Evolutionary conservation across 148 eudicot species (phyloP), one percentile per base, ranked within the genome.

Genomic region (Oxyria digyna): DNA sequence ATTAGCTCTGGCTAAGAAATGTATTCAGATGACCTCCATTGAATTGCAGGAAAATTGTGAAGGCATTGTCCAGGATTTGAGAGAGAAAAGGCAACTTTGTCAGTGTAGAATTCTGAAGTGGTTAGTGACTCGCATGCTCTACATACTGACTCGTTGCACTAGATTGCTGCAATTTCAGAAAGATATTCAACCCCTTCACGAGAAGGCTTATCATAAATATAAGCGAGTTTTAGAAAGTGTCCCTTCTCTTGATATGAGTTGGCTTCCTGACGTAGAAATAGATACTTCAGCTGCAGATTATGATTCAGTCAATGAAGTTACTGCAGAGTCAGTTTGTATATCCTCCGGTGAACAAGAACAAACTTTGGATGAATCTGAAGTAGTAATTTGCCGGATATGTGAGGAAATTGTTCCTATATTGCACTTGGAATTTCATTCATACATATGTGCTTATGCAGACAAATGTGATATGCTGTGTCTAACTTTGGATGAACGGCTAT

Each of bases 121-220:
- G 79, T 69, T 84, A 46, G 75, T 79, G 73, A 86, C 87, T 62
- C 84, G 82, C 71, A 74, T 86, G 78, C 85, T 86, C 37, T 86
- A 81, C 75, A 86, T 86, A 77, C 75, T 86, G 78, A 86, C 85
- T 59, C 85, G 87, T 12, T 86, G 91, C 70, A 84, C 85, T 13
- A 79, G 87, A 50, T 76, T 86, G 78, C 69, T 86, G 81, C 87
- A 83, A 71, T 80, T 86, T 69, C 87, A 84, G 77, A 86, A 81
- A 74, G 87, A 77, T 72, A 77, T 73, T 71, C 80, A 78, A 68
- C 74, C 76, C 8, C 75, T 77, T 72, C 76, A 81, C 62, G 82
- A 81, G 73, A 78, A 11, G 67, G 81, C 83, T 37, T 74, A 82
- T 67, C 78, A 73, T 67, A 80, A 81, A 70, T 54, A 82, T 49